phyloP scores from a whole-genome alignment of 805 yeast genomes.

The Wickerhamomyces chambardii region DNA sequence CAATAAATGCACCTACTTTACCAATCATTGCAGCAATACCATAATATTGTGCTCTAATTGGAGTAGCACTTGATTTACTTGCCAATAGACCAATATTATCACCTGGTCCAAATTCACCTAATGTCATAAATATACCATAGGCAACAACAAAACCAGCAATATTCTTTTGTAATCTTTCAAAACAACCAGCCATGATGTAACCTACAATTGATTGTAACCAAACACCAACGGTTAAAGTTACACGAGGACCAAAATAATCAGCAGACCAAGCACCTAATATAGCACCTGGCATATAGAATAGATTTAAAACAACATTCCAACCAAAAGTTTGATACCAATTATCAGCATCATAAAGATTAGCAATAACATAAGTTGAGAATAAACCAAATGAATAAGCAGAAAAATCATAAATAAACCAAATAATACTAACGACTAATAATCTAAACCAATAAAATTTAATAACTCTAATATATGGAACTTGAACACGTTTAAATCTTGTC shows the following conservation, averaged over 20 bases:
- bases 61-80: conserved; percentile 77
- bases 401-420: conserved; percentile 93
- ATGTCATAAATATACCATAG: conserved; percentile 78
- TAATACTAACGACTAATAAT: conserved; percentile 54
- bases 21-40: conserved; percentile 90
- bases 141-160: conserved; percentile 78
- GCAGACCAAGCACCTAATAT: conserved; percentile 76
- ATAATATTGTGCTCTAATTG: conserved; percentile 86
- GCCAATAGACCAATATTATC: conserved; percentile 85
- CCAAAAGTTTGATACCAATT: conserved; percentile 73
- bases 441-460: conserved; percentile 83
- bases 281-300: conserved; percentile 88
- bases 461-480: conserved; percentile 59
- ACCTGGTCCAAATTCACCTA: conserved; percentile 95
- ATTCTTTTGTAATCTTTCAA: conserved; percentile 42
- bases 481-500: conserved; percentile 54
- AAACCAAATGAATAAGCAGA: conserved; percentile 82
- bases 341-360: conserved; percentile 44
- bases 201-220: conserved; percentile 71
- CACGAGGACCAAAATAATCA: conserved; percentile 90
- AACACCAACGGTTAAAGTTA: conserved; percentile 66
- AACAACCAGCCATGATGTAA: conserved; percentile 71
- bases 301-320: conserved; percentile 84
- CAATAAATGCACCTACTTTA: conserved; percentile 88
- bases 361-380: conserved; percentile 67